Percentiles rank a stretch among this genome's conserved stretches.
These are phyloP conservation scores for Epichloe sp. DNA, from an alignment of 2,329 filamentous ascomycete genomes.

Conservation along the genomic window DNA sequence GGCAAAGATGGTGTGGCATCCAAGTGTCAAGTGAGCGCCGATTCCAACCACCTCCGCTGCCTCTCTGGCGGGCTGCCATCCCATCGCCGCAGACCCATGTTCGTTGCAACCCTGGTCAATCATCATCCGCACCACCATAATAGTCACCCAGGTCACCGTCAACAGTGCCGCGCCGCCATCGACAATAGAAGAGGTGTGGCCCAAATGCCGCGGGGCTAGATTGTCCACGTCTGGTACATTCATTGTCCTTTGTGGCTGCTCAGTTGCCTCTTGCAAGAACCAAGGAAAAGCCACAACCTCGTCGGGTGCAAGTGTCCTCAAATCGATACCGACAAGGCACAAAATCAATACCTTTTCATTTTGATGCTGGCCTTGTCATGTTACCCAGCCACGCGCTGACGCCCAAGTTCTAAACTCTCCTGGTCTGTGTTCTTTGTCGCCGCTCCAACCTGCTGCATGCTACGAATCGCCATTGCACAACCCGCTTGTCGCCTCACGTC, in stretches of 20 bases:
- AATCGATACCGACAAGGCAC: background rate
- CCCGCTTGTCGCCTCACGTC: slow-evolving; percentile 1
- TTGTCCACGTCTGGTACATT: background rate
- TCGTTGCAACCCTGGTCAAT: slow-evolving; percentile 6
- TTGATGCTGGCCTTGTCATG: background rate
- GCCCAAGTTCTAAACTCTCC: background rate
- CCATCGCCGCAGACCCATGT: slow-evolving; percentile 3
- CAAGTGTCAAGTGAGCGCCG: background rate
- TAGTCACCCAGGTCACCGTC: slow-evolving; percentile 1
- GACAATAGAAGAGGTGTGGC: slow-evolving; percentile 4
- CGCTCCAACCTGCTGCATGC: slow-evolving; percentile 7
- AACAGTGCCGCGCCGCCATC: slow-evolving; percentile 5
- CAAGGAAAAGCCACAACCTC: background rate
- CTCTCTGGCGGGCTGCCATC: background rate
- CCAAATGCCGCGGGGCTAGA: background rate
- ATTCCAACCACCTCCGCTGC: background rate
- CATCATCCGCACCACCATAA: slow-evolving; percentile 5
- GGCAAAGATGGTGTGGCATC: slow-evolving; percentile 3
- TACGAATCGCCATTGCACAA: slow-evolving; percentile 11
- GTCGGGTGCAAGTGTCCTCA: background rate
- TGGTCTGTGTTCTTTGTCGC: slow-evolving; percentile 1
- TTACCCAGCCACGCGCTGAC: background rate
- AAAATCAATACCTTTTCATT: background rate
- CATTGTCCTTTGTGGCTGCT: background rate
- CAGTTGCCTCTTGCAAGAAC: background rate